These are phyloP conservation scores for Paecilomyces dactylethromorphus DNA, from an alignment of 2,329 filamentous ascomycete species.

Conservation along the genomic window DNA sequence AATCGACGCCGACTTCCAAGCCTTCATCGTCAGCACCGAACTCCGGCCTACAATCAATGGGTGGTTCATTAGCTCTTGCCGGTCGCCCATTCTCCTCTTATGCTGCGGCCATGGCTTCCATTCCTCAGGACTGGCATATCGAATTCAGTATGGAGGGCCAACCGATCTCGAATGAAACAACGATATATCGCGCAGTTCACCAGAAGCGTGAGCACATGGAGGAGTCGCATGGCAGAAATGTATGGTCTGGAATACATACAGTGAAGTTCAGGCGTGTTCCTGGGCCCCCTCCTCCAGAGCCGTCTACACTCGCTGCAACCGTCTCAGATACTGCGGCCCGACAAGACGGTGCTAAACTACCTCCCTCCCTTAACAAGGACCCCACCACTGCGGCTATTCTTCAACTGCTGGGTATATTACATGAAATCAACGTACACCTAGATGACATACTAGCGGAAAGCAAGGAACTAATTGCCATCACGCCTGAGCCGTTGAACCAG, in stretches of 20 bases:
- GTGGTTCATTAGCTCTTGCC: constrained; percentile 45
- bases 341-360: constrained; percentile 56
- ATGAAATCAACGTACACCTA: constrained; percentile 86
- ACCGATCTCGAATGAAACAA: constrained; percentile 82
- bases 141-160: constrained; percentile 86
- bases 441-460: constrained; percentile 83
- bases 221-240: constrained; percentile 64
- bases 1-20: constrained; percentile 44
- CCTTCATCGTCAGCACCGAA: constrained; percentile 28
- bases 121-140: constrained; percentile 93
- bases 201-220: constrained; percentile 56
- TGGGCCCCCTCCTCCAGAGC: constrained; percentile 72
- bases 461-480: constrained; percentile 62
- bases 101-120: constrained; percentile 70
- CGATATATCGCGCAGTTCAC: constrained; percentile 91
- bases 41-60: constrained; percentile 14
- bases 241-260: constrained; percentile 86
- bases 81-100: constrained; percentile 65
- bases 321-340: constrained; percentile 44
- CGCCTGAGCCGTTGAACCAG: constrained; percentile 77
- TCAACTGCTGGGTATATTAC: constrained; percentile 78
- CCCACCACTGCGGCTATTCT: constrained; percentile 82
- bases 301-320: constrained; percentile 53
- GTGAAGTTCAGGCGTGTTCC: constrained; percentile 85
- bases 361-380: constrained; percentile 74